phyloP scores from a whole-genome alignment of 768 basidiomycete genomes.

The Botryobasidium botryosum region DNA sequence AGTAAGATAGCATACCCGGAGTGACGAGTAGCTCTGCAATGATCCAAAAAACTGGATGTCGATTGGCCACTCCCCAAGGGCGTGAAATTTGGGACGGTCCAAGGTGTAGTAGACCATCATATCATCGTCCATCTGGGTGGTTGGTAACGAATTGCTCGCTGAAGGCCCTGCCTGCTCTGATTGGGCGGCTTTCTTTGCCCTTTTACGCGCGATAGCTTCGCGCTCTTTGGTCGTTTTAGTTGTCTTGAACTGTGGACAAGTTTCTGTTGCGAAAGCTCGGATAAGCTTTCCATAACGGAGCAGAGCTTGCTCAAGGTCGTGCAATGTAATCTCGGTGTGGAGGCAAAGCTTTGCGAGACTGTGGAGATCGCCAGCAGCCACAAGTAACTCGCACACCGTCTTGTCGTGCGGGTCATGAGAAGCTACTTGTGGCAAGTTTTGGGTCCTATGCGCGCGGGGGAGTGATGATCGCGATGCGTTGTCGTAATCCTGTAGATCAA shows the following conservation, averaged over 20 bases:
- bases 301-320: slow-evolving; percentile 15
- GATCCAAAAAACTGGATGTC: neutral
- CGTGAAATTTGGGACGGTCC: slow-evolving; percentile 4
- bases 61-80: slow-evolving; percentile 2
- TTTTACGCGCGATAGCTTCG: slow-evolving; percentile 8
- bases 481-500: too few relatives aligned
- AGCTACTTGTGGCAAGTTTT: too few relatives aligned
- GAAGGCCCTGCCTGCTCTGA: too few relatives aligned
- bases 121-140: too few relatives aligned
- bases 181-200: too few relatives aligned
- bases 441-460: too few relatives aligned
- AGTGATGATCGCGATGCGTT: too few relatives aligned
- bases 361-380: slow-evolving; percentile 1
- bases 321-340: slow-evolving; percentile 5
- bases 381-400: neutral
- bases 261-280: slow-evolving; percentile 14
- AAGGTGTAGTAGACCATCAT: too few relatives aligned
- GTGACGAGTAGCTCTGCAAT: slow-evolving; percentile 1
- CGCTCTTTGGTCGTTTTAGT: slow-evolving; percentile 21
- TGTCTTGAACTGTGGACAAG: slow-evolving; percentile 17
- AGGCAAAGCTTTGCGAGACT: slow-evolving; percentile 6
- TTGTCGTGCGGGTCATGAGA: slow-evolving; percentile 16
- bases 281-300: slow-evolving; percentile 12
- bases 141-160: too few relatives aligned
- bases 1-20: slow-evolving; percentile 1